phyloP scores from a whole-genome alignment of 169 alveolate species.

The Eimeria falciformis region DNA sequence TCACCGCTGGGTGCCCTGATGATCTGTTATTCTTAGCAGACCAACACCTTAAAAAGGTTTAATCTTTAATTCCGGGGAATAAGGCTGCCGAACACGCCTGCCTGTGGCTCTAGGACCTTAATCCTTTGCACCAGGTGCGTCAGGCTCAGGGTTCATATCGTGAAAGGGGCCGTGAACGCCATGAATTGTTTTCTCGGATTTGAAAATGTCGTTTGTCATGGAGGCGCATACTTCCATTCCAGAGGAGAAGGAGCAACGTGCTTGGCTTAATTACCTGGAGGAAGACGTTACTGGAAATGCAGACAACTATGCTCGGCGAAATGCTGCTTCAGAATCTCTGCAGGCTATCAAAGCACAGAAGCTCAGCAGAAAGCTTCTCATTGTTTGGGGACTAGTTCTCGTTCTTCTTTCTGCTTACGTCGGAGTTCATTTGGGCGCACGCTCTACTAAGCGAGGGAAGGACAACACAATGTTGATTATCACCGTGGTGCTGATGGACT shows the following conservation, averaged over 20 bases:
- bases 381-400: background rate
- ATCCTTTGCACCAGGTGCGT: no score
- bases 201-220: conserved; percentile 17
- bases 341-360: background rate
- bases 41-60: no score
- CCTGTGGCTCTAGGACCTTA: no score
- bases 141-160: no score
- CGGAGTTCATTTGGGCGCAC: background rate
- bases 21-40: no score
- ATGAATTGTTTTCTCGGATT: background rate
- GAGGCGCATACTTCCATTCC: background rate
- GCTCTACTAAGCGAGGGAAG: background rate
- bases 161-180: no score
- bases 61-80: no score
- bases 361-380: background rate
- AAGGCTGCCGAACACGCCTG: no score
- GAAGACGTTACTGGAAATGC: background rate
- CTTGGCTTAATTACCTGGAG: background rate
- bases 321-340: background rate
- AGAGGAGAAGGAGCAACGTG: background rate
- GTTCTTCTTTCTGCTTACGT: background rate
- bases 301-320: background rate
- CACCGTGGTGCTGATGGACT: background rate
- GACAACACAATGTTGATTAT: background rate
- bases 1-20: no score